These are phyloP conservation scores for Alternaria ethzedia DNA, from an alignment of 2,329 filamentous ascomycete genomes.

Conservation along the genomic window DNA sequence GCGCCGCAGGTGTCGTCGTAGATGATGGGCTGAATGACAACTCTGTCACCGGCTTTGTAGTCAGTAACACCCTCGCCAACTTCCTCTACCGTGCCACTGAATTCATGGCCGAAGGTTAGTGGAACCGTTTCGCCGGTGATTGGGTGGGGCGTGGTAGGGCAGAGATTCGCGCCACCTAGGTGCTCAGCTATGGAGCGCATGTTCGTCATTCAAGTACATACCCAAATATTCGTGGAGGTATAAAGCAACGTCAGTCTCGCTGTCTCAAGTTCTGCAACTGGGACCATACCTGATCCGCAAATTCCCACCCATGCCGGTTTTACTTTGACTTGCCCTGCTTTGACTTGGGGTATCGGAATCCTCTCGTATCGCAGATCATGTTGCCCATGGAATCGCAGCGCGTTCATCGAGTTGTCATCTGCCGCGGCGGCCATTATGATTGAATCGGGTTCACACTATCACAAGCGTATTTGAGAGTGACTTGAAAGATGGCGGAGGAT, in stretches of 20 bases:
- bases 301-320: conserved; percentile 52
- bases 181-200: conserved; percentile 4
- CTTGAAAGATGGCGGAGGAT: background rate
- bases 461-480: background rate
- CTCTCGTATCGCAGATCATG: conserved; percentile 53
- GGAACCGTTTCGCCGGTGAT: conserved; percentile 60
- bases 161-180: conserved; percentile 54
- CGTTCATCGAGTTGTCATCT: conserved; percentile 49
- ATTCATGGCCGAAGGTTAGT: conserved; percentile 62
- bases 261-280: too few relatives aligned
- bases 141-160: conserved; percentile 60
- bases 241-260: conserved; percentile 17
- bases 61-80: conserved; percentile 57
- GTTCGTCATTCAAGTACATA: conserved; percentile 8
- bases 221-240: conserved; percentile 57
- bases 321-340: conserved; percentile 52
- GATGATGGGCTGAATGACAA: conserved; percentile 61
- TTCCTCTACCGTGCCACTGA: conserved; percentile 60
- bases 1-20: conserved; percentile 61
- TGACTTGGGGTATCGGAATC: conserved; percentile 50
- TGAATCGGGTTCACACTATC: background rate
- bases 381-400: conserved; percentile 55
- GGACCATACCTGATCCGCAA: conserved; percentile 47
- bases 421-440: conserved; percentile 5
- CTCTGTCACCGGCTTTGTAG: conserved; percentile 57